Conservation (phyloP, 129 eudicot species). For the Centaurea solstitialis region DNA sequence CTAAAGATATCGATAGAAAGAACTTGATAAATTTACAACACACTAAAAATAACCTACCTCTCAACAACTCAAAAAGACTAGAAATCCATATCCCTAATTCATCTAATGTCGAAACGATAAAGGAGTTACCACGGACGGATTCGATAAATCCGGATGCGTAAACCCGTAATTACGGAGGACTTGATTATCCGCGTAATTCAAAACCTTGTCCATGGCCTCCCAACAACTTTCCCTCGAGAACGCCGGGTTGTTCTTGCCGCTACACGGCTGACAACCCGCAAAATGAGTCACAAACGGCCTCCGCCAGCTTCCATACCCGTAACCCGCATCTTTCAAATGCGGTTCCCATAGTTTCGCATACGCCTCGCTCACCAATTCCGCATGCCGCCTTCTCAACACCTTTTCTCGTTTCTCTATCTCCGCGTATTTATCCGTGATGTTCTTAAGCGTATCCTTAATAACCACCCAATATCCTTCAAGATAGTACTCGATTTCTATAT, state of each 20-base stretch:
- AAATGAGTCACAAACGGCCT: slow-evolving; percentile 67
- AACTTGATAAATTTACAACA: not conserved
- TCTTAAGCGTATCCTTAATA: slow-evolving; percentile 44
- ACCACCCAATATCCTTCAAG: slow-evolving; percentile 78
- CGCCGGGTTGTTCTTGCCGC: slow-evolving; percentile 41
- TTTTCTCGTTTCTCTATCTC: slow-evolving; percentile 30
- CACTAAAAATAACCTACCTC: not conserved
- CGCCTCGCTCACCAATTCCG: slow-evolving; percentile 46
- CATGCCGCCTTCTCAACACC: slow-evolving; percentile 43
- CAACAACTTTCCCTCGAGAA: slow-evolving; percentile 38
- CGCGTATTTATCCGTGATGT: slow-evolving; percentile 27
- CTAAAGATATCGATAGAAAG: not conserved
- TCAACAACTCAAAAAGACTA: not conserved
- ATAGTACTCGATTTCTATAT: slow-evolving; percentile 56
- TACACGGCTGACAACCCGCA: slow-evolving; percentile 69
- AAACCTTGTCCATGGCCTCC: slow-evolving; percentile 51
- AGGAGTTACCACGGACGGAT: slow-evolving; percentile 31
- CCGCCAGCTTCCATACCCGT: slow-evolving; percentile 47
- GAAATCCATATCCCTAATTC: not conserved
- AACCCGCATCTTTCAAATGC: slow-evolving; percentile 34
- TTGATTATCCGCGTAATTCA: slow-evolving; percentile 64
- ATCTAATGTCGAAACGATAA: not conserved
- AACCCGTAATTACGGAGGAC: slow-evolving; percentile 59
- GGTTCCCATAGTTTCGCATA: slow-evolving; percentile 36
- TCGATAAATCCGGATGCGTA: slow-evolving; percentile 32